Evolutionary conservation across 768 basidiomycete genomes (phyloP).

Genomic region (Sutorius australiensis): DNA sequence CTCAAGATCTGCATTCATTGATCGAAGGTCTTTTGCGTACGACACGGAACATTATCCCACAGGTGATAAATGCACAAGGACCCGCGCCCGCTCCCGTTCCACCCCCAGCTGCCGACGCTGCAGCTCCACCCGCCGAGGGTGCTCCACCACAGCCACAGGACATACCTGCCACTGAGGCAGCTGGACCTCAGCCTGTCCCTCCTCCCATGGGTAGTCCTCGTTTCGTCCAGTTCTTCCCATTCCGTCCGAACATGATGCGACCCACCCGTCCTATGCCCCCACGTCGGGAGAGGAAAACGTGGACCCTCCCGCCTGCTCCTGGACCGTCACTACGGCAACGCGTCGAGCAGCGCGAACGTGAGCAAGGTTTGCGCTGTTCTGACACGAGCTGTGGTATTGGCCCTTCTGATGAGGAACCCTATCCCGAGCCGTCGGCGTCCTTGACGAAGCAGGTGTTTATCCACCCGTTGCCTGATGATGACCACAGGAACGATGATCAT

Average conservation of each 20-base stretch:
- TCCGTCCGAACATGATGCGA: constrained; percentile 22
- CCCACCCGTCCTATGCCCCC: constrained; percentile 25
- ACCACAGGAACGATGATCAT: constrained; percentile 14
- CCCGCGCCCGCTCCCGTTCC: background rate
- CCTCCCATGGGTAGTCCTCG: constrained; percentile 12
- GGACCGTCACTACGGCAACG: constrained; percentile 70
- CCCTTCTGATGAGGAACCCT: constrained; percentile 69
- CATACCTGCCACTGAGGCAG: constrained; percentile 1
- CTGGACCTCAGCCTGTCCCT: constrained; percentile 1
- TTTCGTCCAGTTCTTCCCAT: constrained; percentile 9
- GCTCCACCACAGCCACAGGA: constrained; percentile 11
- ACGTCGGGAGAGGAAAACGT: constrained; percentile 41
- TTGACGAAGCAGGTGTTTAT: constrained; percentile 25
- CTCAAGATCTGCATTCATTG: constrained; percentile 25
- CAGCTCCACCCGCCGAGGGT: constrained; percentile 1
- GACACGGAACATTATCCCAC: constrained; percentile 25
- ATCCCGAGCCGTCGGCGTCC: constrained; percentile 27
- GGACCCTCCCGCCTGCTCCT: constrained; percentile 61
- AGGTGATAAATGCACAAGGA: constrained; percentile 16
- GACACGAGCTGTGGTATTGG: constrained; percentile 74
- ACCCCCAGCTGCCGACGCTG: background rate
- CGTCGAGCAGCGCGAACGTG: constrained; percentile 68
- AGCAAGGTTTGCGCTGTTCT: constrained; percentile 66
- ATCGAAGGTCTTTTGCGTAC: constrained; percentile 27
- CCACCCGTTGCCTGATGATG: constrained; percentile 10